phyloP scores from a whole-genome alignment of 2,329 filamentous ascomycete species.

The Stachybotrys elegans region DNA sequence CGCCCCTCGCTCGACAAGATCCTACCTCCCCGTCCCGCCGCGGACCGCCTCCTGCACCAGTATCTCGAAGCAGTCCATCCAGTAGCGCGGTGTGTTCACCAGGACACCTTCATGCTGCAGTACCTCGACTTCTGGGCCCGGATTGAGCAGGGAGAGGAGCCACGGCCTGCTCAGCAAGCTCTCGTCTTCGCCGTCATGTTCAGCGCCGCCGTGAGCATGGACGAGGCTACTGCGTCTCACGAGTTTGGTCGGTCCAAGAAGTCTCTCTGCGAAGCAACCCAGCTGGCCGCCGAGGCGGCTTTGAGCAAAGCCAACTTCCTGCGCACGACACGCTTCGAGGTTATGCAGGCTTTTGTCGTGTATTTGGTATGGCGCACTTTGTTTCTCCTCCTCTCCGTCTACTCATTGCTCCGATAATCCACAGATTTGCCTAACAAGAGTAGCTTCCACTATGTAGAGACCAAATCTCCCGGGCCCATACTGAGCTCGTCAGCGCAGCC shows the following conservation, averaged over 20 bases:
- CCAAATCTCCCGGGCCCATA: conserved; percentile 69
- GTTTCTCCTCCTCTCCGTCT: background rate
- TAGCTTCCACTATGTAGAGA: conserved; percentile 67
- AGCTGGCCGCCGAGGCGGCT: conserved; percentile 61
- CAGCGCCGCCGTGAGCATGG: conserved; percentile 62
- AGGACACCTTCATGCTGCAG: conserved; percentile 59
- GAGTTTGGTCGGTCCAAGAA: conserved; percentile 51
- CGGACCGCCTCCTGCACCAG: conserved; percentile 58
- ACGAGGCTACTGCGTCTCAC: conserved; percentile 43
- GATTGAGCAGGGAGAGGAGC: conserved; percentile 54
- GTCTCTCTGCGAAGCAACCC: conserved; percentile 56
- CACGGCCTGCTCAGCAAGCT: conserved; percentile 59
- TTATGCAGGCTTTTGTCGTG: conserved; percentile 71
- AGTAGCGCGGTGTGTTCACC: conserved; percentile 62
- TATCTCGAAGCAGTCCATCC: conserved; percentile 67
- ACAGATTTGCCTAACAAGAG: conserved; percentile 11
- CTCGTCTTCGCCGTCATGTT: conserved; percentile 67
- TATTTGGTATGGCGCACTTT: conserved; percentile 55
- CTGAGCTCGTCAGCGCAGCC: conserved; percentile 65
- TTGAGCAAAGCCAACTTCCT: conserved; percentile 66
- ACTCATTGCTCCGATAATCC: conserved; percentile 8
- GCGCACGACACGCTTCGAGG: conserved; percentile 62
- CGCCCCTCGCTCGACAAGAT: conserved; percentile 53
- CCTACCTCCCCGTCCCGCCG: conserved; percentile 51
- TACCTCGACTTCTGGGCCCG: conserved; percentile 64